Evolutionary conservation across 2,329 filamentous ascomycete genomes (phyloP).

Genomic region (Colletotrichum cereale): DNA sequence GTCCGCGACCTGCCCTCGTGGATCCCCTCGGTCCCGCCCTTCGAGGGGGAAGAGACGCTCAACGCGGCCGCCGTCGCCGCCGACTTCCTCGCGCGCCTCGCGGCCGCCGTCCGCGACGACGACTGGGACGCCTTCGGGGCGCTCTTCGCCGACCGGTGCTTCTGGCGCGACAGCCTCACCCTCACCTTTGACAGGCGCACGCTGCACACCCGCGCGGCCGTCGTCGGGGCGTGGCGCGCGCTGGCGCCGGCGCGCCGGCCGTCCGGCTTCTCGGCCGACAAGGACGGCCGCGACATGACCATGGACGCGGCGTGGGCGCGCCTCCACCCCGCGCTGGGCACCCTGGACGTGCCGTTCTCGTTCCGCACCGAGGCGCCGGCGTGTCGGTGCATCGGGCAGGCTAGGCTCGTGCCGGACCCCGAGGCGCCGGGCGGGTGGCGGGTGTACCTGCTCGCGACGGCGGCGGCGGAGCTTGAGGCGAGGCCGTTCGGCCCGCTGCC

Average conservation of each 20-base stretch:
- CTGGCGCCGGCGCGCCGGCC: slow-evolving; percentile 1
- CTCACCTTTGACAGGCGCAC: slow-evolving; percentile 39
- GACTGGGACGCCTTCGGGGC: slow-evolving; percentile 27
- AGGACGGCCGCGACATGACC: not conserved
- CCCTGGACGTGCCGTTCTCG: slow-evolving; percentile 27
- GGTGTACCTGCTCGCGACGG: slow-evolving; percentile 19
- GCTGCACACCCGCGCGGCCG: slow-evolving; percentile 5
- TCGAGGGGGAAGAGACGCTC: slow-evolving; percentile 18
- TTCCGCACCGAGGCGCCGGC: slow-evolving; percentile 8
- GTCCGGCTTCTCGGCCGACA: not conserved
- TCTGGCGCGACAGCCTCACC: slow-evolving; percentile 31
- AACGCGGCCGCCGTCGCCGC: slow-evolving; percentile 7
- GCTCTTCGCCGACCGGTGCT: slow-evolving; percentile 24
- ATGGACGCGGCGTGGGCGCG: slow-evolving; percentile 16
- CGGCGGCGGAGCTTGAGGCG: slow-evolving; percentile 1
- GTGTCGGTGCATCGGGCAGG: slow-evolving; percentile 11
- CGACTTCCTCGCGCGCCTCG: slow-evolving; percentile 7
- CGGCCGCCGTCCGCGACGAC: not conserved
- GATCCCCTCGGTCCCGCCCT: slow-evolving; percentile 25
- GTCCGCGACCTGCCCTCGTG: slow-evolving; percentile 22
- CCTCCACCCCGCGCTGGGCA: not conserved
- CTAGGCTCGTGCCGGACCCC: slow-evolving; percentile 22
- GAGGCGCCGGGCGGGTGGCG: not conserved
- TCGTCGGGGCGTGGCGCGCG: slow-evolving; percentile 16
- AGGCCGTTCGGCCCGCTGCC: slow-evolving; percentile 15